Percentiles rank a stretch among this genome's conserved stretches.
phyloP scores from a whole-genome alignment of 176 grass and related monocot genomes.

The Oryza meyeriana region DNA sequence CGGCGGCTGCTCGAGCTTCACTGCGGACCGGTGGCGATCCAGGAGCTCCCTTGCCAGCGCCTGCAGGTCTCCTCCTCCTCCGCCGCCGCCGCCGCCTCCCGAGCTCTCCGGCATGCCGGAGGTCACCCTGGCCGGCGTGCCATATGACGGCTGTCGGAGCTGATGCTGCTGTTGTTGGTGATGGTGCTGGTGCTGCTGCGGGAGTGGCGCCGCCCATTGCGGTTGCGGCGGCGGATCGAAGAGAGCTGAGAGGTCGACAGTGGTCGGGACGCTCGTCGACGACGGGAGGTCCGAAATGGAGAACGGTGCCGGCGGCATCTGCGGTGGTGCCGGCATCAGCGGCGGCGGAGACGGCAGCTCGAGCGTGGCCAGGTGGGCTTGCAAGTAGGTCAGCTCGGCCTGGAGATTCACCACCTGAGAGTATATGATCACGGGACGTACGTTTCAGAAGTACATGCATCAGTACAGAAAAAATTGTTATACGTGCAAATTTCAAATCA shows the following conservation, averaged over 20 bases:
- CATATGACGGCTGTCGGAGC: conserved; percentile 36
- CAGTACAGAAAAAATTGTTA: conserved; percentile 24
- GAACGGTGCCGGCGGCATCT: conserved; percentile 49
- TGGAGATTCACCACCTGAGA: conserved; percentile 95
- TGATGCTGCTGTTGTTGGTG: conserved; percentile 15
- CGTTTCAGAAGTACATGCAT: conserved; percentile 33
- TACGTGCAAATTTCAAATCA: conserved; percentile 34
- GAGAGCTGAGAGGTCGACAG: conserved; percentile 66
- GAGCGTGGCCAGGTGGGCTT: conserved; percentile 79
- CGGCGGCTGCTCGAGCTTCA: conserved; percentile 47
- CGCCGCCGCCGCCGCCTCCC: conserved; percentile 22
- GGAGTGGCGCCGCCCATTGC: conserved; percentile 21
- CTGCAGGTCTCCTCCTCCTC: conserved; percentile 99
- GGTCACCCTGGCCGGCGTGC: conserved; percentile 17
- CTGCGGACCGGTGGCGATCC: conserved; percentile 57
- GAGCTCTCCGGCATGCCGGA: conserved; percentile 38
- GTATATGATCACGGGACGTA: neutral
- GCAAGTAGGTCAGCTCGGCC: conserved; percentile 91
- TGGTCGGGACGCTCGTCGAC: conserved; percentile 46
- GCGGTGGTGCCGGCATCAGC: conserved; percentile 44
- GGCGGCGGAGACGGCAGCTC: conserved; percentile 81
- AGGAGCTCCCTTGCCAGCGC: conserved; percentile 84
- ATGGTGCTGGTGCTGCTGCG: conserved; percentile 40
- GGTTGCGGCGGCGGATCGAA: conserved; percentile 54
- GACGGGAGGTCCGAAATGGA: conserved; percentile 85